Percentiles rank a stretch among this genome's conserved stretches.
phyloP scores from a whole-genome alignment of 2,329 filamentous ascomycete genomes.

The Grosmannia penicillata region DNA sequence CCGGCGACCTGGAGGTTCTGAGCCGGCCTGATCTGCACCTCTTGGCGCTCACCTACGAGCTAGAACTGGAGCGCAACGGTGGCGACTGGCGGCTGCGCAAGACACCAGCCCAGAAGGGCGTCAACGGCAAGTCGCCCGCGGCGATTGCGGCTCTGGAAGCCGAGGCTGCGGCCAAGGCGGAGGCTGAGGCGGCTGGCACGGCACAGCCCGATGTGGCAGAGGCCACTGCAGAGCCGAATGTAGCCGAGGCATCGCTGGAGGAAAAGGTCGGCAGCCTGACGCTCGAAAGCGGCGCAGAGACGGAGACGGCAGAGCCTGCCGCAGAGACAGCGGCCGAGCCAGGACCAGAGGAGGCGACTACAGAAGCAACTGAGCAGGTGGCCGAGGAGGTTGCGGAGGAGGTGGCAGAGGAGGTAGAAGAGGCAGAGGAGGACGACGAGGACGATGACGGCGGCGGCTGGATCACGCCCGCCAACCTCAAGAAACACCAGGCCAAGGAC shows the following conservation, averaged over 20 bases:
- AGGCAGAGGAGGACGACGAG: conserved; percentile 26
- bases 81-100: conserved; percentile 76
- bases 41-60: conserved; percentile 78
- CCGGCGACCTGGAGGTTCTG: conserved; percentile 76
- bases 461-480: conserved; percentile 90
- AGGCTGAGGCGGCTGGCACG: not conserved
- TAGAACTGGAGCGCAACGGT: conserved; percentile 85
- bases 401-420: conserved; percentile 13
- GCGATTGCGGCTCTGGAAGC: conserved; percentile 5
- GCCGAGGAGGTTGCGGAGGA: not conserved
- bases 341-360: not conserved
- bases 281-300: not conserved
- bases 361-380: not conserved
- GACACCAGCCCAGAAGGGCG: conserved; percentile 60
- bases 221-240: no score
- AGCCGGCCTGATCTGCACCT: conserved; percentile 83
- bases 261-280: conserved; percentile 12
- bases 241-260: no score
- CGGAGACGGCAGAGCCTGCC: not conserved
- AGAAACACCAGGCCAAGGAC: conserved; percentile 64
- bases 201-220: no score
- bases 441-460: conserved; percentile 55
- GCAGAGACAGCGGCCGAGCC: not conserved
- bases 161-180: not conserved
- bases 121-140: conserved; percentile 53